Evolutionary conservation across 2,329 filamentous ascomycete species (phyloP), one percentile per base, ranked within the genome.

Genomic region (Basipetospora chlamydospora): DNA sequence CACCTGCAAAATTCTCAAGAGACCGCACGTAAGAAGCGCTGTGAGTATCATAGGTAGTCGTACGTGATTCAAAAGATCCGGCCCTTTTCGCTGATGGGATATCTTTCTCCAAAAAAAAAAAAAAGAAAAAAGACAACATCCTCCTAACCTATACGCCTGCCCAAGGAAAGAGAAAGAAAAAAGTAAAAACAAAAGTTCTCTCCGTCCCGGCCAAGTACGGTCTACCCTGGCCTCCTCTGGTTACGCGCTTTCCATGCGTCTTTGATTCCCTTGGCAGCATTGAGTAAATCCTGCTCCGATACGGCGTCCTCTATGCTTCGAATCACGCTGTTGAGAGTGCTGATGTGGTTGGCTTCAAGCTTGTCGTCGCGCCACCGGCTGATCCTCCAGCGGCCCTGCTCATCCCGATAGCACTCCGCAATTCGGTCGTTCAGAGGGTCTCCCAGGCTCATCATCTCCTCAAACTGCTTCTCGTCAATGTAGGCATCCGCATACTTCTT

Each of bases 321-420:
- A 41, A 95, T 68, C 4, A 98, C 90, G 52, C 81, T 92, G 18
- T 77, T 66, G 2, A 95, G 84, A 0, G 83, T 88, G 13, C 65
- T 77, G 41, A 82, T 79, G 57, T 96, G 87, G 50, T 98, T 98
- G 0, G 83, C 86, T 46, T 94, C 80, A 20, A 67, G 64, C 60
- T 98, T 98, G 57, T 98, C 90, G 49, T 96, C 87, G 36, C 90
- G 72, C 57, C 95, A 88, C 21, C 87, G 77, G 47, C 90, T 79
- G 54, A 84, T 83, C 40, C 86, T 75, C 90, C 90, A 98, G 16
- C 77, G 65, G 13, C 72, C 72, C 39, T 77, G 57, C 2, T 73
- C 64, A 50, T 94, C 85, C 57, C 85, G 75, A 50, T 76, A 85
- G 53, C 86, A 95, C 59, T 98, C 90, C 38, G 96, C 80, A 41